Conservation (phyloP, 169 alveolate genomes). For the Pseudocohnilembus persalinus region DNA sequence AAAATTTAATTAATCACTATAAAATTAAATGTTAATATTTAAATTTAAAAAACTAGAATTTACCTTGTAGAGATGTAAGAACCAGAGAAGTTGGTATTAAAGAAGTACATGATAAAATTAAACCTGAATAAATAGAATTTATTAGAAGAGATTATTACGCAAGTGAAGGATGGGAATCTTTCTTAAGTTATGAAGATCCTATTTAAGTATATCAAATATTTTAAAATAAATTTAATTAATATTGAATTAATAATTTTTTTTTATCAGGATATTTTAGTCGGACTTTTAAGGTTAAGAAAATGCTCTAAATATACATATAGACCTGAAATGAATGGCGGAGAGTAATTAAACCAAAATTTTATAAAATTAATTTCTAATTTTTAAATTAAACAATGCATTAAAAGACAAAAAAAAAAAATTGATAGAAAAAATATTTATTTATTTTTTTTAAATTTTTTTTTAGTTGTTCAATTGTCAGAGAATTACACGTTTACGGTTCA, state of each 20-base stretch:
- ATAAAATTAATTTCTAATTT: neutral
- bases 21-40: too few relatives aligned
- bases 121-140: constrained; percentile 84
- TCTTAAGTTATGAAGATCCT: constrained; percentile 87
- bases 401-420: too few relatives aligned
- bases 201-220: constrained; percentile 37
- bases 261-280: constrained; percentile 73
- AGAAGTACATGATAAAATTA: constrained; percentile 82
- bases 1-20: too few relatives aligned
- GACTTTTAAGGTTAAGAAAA: constrained; percentile 79
- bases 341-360: neutral
- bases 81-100: constrained; percentile 88
- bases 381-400: neutral
- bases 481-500: constrained; percentile 86
- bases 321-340: constrained; percentile 60
- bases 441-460: neutral
- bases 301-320: constrained; percentile 71
- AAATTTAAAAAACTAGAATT: too few relatives aligned
- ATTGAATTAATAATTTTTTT: too few relatives aligned
- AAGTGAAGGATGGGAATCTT: constrained; percentile 88
- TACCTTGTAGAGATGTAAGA: constrained; percentile 87
- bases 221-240: too few relatives aligned
- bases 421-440: too few relatives aligned
- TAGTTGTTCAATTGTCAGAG: constrained; percentile 83
- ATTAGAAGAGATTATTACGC: constrained; percentile 87